Evolutionary conservation across 2,329 filamentous ascomycete species (phyloP), one percentile per base, ranked within the genome.

Genomic region (Pseudocercospora fijiensis): DNA sequence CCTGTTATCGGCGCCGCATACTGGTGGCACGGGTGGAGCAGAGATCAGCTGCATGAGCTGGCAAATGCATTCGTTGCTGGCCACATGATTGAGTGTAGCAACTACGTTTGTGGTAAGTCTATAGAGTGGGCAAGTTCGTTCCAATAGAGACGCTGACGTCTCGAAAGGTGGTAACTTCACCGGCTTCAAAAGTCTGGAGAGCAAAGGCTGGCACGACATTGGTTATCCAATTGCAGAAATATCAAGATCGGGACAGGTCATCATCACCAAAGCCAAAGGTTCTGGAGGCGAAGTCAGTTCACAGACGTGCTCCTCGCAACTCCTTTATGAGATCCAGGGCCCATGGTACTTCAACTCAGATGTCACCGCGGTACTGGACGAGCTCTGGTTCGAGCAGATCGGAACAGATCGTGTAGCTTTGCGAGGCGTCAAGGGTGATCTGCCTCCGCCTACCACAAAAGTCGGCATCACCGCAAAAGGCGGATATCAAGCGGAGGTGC

Each of bases 311-410:
- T 79, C 79, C 0, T 81, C 79, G 3, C 84, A 86, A 64, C 74
- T 85, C 2, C 68, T 85, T 1, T 85, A 84, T 68, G 83, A 85
- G 70, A 81, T 84, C 16, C 82, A 84, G 67, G 83, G 83, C 4
- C 81, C 81, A 0, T 81, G 79, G 77, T 86, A 86, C 70, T 84
- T 80, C 76, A 85, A 86, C 73, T 82, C 80, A 0, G 84, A 86
- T 65, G 84, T 86, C 28, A 84, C 81, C 0, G 84, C 84, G 0
- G 69, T 83, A 13, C 74, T 86, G 13, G 75, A 79, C 53, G 75
- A 80, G n/a, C 74, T 85, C 41, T 79, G 77, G 62, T 83, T 88
- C 64, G 80, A 84, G 53, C 79, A 86, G 59, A 62, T 82, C 4
- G 79, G 78, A 1, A 73, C 74, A 18, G 80, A 86, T 67, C 78